Evolutionary conservation across 108 stramenopile species (phyloP), one percentile per base, ranked within the genome.

Genomic region (Cyclotella sp.): DNA sequence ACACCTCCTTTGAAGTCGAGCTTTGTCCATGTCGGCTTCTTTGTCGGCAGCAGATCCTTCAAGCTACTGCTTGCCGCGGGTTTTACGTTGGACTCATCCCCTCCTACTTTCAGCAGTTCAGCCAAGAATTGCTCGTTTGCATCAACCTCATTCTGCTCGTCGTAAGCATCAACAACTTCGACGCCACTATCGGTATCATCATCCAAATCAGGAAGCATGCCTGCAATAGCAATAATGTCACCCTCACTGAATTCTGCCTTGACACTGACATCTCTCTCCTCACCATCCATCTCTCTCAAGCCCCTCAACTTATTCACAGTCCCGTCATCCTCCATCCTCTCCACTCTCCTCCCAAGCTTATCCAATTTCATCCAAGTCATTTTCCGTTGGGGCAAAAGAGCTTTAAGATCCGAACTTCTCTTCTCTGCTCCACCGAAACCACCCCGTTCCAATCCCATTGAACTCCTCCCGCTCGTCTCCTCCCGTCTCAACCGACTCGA

Each of bases 1-100:
- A 47, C 34, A 22, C 65, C 72, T 28, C 79, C 79, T 51, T 80
- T 73, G 63, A 80, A 73, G 57, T 80, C 79, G 26, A 80, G 61
- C 61, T 62, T 73, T 12, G 72, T 80, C 67, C 72, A 80, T 30
- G 64, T 57, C 0, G 67, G 54, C 18, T 68, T 67, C 18, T 62
- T 73, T 2, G 54, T 42, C 21, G 79, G 72, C 1, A 69, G 51
- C 51, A 80, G 53, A 21, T 80, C 53, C 54, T 67, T 80, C 21
- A 80, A 53, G 30, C 39, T 54, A 9, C 13, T 47, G 47, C 68
- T 53, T 18, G 52, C 22, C 26, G 1, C 52, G 13, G 68, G 34
- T 12, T 30, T 39, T 2, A 12, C 1, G 27, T 54, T 51, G 7
- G n/a, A 8, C 0, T 6, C 21, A 26, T 26, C 28, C 0, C 29